Conservation (phyloP, 2,329 filamentous ascomycete genomes). For the Delphinella strobiligena region DNA sequence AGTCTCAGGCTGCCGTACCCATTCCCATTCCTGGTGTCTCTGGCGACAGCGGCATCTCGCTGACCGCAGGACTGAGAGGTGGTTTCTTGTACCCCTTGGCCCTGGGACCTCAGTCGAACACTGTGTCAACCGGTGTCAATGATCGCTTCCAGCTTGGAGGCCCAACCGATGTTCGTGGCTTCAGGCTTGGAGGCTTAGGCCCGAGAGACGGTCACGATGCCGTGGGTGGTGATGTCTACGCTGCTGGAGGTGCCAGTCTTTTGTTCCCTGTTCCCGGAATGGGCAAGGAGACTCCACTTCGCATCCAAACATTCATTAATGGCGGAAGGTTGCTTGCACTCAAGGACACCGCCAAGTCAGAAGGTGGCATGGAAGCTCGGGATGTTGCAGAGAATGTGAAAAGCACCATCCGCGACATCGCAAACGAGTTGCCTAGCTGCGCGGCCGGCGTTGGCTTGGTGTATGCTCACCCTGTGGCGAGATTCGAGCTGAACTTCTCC, state of each 20-base stretch:
- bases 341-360: slow-evolving; percentile 31
- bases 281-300: slow-evolving; percentile 70
- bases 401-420: slow-evolving; percentile 56
- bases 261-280: slow-evolving; percentile 74
- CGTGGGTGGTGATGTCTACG: slow-evolving; percentile 83
- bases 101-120: slow-evolving; percentile 43
- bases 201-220: slow-evolving; percentile 77
- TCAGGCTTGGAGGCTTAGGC: slow-evolving; percentile 78
- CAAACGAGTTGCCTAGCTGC: slow-evolving; percentile 66
- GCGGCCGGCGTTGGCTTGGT: slow-evolving; percentile 83
- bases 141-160: slow-evolving; percentile 93
- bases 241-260: slow-evolving; percentile 76
- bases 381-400: slow-evolving; percentile 44
- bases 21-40: slow-evolving; percentile 58
- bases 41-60: slow-evolving; percentile 62
- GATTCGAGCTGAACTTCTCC: slow-evolving; percentile 94
- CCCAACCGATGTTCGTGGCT: slow-evolving; percentile 87
- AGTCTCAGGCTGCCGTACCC: slow-evolving; percentile 64
- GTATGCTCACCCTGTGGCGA: slow-evolving; percentile 84
- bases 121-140: slow-evolving; percentile 67
- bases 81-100: slow-evolving; percentile 77
- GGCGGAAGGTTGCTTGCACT: slow-evolving; percentile 75
- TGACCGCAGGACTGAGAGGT: slow-evolving; percentile 70
- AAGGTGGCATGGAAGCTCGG: slow-evolving; percentile 34
- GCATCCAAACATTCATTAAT: slow-evolving; percentile 85